Base-by-base conservation (phyloP, 805 yeast genomes). In the Yarrowia alimentaria region DNA sequence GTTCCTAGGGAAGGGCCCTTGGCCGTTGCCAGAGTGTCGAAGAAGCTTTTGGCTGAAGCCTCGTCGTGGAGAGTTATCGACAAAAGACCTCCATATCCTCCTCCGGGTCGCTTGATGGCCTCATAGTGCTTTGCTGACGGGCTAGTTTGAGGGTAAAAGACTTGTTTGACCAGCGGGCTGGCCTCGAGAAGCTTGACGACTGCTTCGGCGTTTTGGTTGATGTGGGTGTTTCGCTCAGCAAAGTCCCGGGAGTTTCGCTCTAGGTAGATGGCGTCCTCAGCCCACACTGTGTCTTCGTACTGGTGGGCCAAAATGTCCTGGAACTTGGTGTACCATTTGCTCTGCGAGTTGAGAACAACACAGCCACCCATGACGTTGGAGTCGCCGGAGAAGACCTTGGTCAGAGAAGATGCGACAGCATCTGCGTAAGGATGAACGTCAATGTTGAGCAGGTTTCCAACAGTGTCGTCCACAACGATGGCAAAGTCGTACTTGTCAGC, bases 341-440 rank as follows among this genome's bases (percentile, higher is more conserved):
- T 75, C 5, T 71, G 60, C 5, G 90, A 84, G 62, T 91, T 93
- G 59, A 93, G 68, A 5, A 88, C 81, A 55, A 90, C 66, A 10
- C 91, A 81, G 3, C 99, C 99, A 0, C 89, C 96, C 91, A 91
- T 85, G 47, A 91, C 97, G 61, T 91, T 89, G 24, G 95, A 83
- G 64, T 88, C 96, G 18, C 98, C 97, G 28, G 91, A 81, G 64
- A 93, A 93, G 13, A 90, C 85, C 64, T 93, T 93, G 9, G 97
- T 90, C 55, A 93, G 72, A 7, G 96, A 87, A 24, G 91, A 78
- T 25, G 83, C 93, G 12, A 86, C 84, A 43, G 90, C 76, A 65
- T 93, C 99, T n/a, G 87, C 82, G 63, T 78, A 84, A 16, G 87
- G 84, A 53, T 88, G 71, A 4, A 85, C 85, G 58, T 87, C 85